A percentile compares a stretch with the other conserved stretches of the same genome.
Evolutionary conservation across 148 eudicot genomes (phyloP).

Genomic region (Camellia lanceoleosa): DNA sequence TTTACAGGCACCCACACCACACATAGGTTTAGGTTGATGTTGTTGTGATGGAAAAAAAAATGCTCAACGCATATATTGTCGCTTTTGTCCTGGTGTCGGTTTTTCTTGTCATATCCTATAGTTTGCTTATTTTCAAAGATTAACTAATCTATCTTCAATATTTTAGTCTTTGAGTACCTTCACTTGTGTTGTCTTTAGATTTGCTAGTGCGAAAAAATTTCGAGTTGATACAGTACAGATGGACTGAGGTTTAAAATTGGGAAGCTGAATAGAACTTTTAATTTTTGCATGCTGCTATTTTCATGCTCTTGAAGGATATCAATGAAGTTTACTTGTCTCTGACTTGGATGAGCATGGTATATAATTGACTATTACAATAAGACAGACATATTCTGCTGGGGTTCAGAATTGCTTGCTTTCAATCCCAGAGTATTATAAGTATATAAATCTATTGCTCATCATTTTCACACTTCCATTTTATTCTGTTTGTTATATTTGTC

Average conservation of each 20-base stretch:
- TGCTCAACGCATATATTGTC: background rate
- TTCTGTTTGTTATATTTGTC: background rate
- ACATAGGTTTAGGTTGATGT: background rate
- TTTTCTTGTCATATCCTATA: background rate
- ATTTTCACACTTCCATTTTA: background rate
- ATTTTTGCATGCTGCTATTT: background rate
- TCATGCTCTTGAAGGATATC: background rate
- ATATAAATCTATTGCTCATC: no score
- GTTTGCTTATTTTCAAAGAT: background rate
- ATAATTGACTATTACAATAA: background rate
- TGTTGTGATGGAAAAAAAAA: slow-evolving; percentile 1
- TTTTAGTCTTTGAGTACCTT: background rate
- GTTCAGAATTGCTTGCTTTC: background rate
- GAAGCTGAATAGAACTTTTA: background rate
- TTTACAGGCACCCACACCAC: background rate
- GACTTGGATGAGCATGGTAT: background rate
- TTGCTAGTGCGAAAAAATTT: background rate
- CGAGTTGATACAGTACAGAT: background rate
- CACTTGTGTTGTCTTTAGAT: background rate
- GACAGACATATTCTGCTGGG: background rate
- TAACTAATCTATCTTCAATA: background rate
- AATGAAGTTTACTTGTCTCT: slow-evolving; percentile 6
- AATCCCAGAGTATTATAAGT: no score
- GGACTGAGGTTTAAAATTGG: no score
- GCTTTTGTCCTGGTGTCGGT: background rate